phyloP scores from a whole-genome alignment of 805 yeast species.

The Kazachstania psychrophila region DNA sequence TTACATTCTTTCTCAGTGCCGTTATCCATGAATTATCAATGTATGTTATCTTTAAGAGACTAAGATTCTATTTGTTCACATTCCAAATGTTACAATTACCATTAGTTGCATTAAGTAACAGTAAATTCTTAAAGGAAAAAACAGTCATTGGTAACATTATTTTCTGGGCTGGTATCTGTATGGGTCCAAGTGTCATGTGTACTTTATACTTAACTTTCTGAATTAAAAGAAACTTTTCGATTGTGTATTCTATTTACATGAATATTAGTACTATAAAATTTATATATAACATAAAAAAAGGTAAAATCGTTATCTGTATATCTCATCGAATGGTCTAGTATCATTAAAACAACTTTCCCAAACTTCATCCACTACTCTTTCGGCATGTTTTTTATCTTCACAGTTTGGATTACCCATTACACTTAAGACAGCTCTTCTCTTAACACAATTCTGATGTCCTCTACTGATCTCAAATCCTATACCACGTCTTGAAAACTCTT shows the following conservation, averaged over 20 bases:
- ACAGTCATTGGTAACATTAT: constrained; percentile 65
- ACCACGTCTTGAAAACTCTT: constrained; percentile 52
- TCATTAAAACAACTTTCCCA: constrained; percentile 91
- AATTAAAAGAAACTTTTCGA: background rate
- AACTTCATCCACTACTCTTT: constrained; percentile 70
- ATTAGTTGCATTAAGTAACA: constrained; percentile 41
- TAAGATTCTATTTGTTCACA: constrained; percentile 73
- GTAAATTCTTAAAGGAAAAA: constrained; percentile 45
- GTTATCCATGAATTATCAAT: constrained; percentile 85
- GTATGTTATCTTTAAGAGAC: constrained; percentile 73
- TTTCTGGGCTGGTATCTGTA: constrained; percentile 86
- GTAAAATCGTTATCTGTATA: constrained; percentile 45
- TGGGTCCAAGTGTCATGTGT: constrained; percentile 85
- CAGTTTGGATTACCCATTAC: constrained; percentile 85
- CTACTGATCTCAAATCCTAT: constrained; percentile 44
- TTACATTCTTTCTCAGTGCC: constrained; percentile 73
- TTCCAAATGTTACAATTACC: constrained; percentile 89
- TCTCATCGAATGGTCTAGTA: constrained; percentile 91
- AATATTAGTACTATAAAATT: background rate
- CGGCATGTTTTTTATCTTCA: constrained; percentile 61
- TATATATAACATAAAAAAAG: too few species aligned
- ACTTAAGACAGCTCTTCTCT: constrained; percentile 77
- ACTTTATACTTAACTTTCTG: constrained; percentile 52
- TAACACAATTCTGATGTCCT: constrained; percentile 88
- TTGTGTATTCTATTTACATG: background rate